Percentiles rank a stretch among this genome's conserved stretches.
These are phyloP conservation scores for Malus sieversii DNA, from an alignment of 306 rosid genomes.

Conservation along the genomic window DNA sequence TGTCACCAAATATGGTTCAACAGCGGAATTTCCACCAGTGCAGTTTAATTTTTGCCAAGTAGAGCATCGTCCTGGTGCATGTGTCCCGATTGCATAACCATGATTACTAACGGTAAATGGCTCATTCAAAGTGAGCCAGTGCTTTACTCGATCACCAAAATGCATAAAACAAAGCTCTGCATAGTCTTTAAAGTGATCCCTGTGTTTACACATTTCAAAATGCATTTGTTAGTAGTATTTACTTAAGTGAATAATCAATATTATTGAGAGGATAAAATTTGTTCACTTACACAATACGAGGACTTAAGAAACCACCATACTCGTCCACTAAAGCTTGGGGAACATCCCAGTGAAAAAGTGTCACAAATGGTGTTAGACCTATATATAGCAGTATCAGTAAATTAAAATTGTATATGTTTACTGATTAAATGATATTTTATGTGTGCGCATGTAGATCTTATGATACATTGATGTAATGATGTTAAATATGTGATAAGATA, in stretches of 20 bases:
- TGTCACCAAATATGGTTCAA: slow-evolving; percentile 47
- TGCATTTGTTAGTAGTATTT: neutral
- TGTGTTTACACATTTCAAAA: neutral
- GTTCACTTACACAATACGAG: slow-evolving; percentile 38
- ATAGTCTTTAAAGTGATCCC: slow-evolving; percentile 35
- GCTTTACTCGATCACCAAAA: slow-evolving; percentile 56
- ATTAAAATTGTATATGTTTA: neutral
- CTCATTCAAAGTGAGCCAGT: slow-evolving; percentile 64
- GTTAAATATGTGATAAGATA: too few relatives aligned
- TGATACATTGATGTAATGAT: neutral
- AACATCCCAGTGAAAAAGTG: slow-evolving; percentile 68
- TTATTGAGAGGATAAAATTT: neutral
- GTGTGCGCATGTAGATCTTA: neutral
- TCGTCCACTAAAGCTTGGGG: slow-evolving; percentile 60
- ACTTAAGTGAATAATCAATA: neutral
- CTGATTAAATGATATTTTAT: neutral
- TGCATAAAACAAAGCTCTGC: slow-evolving; percentile 38
- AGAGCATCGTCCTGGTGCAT: slow-evolving; percentile 45
- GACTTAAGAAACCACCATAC: slow-evolving; percentile 53
- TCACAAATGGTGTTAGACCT: slow-evolving; percentile 43
- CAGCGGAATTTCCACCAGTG: slow-evolving; percentile 40
- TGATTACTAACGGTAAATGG: slow-evolving; percentile 9
- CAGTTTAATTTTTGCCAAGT: slow-evolving; percentile 30
- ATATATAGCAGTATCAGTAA: neutral
- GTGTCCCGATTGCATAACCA: slow-evolving; percentile 18